Evolutionary conservation across 768 basidiomycete species (phyloP).

Genomic region (Agaricus subrufescens): DNA sequence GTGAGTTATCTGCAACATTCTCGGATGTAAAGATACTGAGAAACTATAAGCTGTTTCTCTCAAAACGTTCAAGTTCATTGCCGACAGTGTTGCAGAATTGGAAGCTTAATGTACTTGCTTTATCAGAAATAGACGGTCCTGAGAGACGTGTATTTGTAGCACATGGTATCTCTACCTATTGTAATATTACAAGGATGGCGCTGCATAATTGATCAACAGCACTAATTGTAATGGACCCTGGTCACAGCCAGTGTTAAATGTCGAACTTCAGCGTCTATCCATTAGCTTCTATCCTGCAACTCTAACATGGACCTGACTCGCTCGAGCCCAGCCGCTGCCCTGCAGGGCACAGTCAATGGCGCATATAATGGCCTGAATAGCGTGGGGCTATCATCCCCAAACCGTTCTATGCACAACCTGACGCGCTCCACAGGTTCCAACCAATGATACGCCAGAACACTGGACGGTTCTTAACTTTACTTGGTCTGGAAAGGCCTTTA

Average conservation of each 20-base stretch:
- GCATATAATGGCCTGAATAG: not conserved
- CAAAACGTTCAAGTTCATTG: conserved; percentile 43
- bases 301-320: not conserved
- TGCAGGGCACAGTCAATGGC: not conserved
- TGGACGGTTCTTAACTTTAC: conserved; percentile 68
- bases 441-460: conserved; percentile 25
- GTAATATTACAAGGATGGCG: not conserved
- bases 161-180: not conserved
- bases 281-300: not conserved
- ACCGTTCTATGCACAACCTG: not conserved
- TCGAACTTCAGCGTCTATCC: not conserved
- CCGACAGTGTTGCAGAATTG: conserved; percentile 48
- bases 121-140: not conserved
- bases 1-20: conserved; percentile 11
- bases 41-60: conserved; percentile 36
- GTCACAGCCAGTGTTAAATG: not conserved
- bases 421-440: conserved; percentile 5
- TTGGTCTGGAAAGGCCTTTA: conserved; percentile 66
- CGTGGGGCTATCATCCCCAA: not conserved
- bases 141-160: not conserved
- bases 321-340: not conserved
- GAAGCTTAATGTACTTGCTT: conserved; percentile 25
- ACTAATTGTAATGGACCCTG: not conserved
- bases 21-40: not conserved
- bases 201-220: conserved; percentile 1